Evolutionary conservation across 345 rosid species (phyloP).

Genomic region (Hibiscus trionum): DNA sequence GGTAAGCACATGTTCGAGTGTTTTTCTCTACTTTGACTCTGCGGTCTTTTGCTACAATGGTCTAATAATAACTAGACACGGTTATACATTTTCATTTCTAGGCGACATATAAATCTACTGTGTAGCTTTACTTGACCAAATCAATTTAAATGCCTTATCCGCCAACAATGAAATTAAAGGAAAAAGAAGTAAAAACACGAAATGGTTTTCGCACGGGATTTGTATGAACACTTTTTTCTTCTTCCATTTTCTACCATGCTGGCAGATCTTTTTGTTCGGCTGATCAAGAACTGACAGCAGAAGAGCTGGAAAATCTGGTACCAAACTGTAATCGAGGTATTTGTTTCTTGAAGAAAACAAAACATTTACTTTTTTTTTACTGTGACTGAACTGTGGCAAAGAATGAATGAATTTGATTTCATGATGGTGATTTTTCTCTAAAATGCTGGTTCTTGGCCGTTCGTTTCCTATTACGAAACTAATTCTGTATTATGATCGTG

Average conservation of each 20-base stretch:
- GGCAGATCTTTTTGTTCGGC: slow-evolving; percentile 55
- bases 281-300: slow-evolving; percentile 44
- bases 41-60: not conserved
- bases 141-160: not conserved
- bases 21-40: not conserved
- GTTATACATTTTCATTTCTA: not conserved
- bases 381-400: not conserved
- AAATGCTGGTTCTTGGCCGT: slow-evolving; percentile 1
- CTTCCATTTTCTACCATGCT: slow-evolving; percentile 2
- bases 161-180: not conserved
- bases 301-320: slow-evolving; percentile 53
- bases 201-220: not conserved
- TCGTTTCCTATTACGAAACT: not conserved
- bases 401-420: slow-evolving; percentile 7
- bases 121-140: not conserved
- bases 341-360: slow-evolving; percentile 9
- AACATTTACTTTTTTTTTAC: not conserved
- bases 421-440: not conserved
- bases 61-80: not conserved
- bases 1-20: slow-evolving; percentile 25
- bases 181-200: not conserved
- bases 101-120: not conserved
- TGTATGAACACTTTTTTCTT: not conserved
- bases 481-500: slow-evolving; percentile 9
- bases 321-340: slow-evolving; percentile 43